Percentiles rank a stretch among this genome's conserved stretches.
These are phyloP conservation scores for Aaosphaeria pasadenensis DNA, from an alignment of 2,329 filamentous ascomycete genomes.

Conservation along the genomic window DNA sequence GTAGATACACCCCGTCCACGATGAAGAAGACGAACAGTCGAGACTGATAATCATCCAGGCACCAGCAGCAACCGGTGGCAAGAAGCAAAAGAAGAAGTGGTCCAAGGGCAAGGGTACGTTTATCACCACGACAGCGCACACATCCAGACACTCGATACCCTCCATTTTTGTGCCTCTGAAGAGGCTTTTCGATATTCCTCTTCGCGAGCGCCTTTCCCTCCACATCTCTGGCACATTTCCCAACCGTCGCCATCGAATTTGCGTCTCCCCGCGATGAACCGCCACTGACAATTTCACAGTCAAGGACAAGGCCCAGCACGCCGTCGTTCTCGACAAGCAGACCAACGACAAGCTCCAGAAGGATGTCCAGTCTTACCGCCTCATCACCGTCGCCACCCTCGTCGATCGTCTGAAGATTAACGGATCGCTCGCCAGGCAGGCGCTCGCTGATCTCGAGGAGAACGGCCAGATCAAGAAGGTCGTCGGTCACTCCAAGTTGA, in stretches of 20 bases:
- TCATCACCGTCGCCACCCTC: slow-evolving; percentile 96
- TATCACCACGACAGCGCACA: slow-evolving; percentile 13
- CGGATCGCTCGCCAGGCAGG: slow-evolving; percentile 89
- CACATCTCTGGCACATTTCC: slow-evolving; percentile 1
- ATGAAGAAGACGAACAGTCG: neutral
- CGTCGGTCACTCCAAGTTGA: slow-evolving; percentile 93
- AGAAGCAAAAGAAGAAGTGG: slow-evolving; percentile 85
- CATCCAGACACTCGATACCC: slow-evolving; percentile 2
- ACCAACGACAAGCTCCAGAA: slow-evolving; percentile 99
- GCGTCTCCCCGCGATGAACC: neutral
- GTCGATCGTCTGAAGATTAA: slow-evolving; percentile 99
- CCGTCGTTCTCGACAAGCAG: slow-evolving; percentile 97
- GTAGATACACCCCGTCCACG: slow-evolving; percentile 21
- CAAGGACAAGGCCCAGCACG: slow-evolving; percentile 99
- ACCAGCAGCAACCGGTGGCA: slow-evolving; percentile 63
- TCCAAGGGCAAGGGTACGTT: slow-evolving; percentile 60
- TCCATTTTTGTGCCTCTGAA: neutral
- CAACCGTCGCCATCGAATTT: slow-evolving; percentile 1
- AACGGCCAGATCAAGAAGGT: slow-evolving; percentile 98
- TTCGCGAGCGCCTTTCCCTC: slow-evolving; percentile 2
- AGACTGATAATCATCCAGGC: slow-evolving; percentile 29
- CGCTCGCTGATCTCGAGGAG: slow-evolving; percentile 91
- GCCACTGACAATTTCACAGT: slow-evolving; percentile 56
- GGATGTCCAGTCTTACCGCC: slow-evolving; percentile 99
- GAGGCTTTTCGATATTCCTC: neutral